Evolutionary conservation across 305 asterid species (phyloP).

Genomic region (Vinca major): DNA sequence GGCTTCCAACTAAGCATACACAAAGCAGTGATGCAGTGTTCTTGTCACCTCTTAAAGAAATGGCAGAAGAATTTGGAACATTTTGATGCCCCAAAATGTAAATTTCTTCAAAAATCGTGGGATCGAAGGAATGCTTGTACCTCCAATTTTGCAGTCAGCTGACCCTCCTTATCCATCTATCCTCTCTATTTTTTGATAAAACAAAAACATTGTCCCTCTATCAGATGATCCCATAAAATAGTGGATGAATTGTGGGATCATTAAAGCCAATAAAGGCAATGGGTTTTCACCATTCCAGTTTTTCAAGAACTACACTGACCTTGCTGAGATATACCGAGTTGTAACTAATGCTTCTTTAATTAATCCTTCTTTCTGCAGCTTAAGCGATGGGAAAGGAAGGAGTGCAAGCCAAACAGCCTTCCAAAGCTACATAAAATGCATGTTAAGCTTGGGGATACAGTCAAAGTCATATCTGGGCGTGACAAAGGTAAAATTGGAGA

Average conservation of each 20-base stretch:
- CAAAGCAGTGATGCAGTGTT: neutral
- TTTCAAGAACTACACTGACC: neutral
- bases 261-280: neutral
- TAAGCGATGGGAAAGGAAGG: constrained; percentile 85
- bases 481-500: constrained; percentile 91
- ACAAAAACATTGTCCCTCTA: no score
- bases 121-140: neutral
- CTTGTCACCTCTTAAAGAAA: neutral
- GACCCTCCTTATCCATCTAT: neutral
- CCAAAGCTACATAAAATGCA: constrained; percentile 87
- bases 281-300: neutral
- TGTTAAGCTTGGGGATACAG: constrained; percentile 84
- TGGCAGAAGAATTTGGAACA: neutral
- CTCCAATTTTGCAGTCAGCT: neutral
- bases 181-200: neutral
- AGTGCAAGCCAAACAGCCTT: constrained; percentile 92
- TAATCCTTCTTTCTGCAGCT: constrained; percentile 31
- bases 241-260: neutral
- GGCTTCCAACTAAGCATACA: neutral
- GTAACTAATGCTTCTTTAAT: neutral
- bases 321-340: neutral
- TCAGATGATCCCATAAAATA: neutral
- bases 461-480: constrained; percentile 80
- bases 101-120: neutral
- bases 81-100: neutral